These are phyloP conservation scores for Apiospora pterosperma DNA, from an alignment of 2,329 filamentous ascomycete genomes.

Conservation along the genomic window DNA sequence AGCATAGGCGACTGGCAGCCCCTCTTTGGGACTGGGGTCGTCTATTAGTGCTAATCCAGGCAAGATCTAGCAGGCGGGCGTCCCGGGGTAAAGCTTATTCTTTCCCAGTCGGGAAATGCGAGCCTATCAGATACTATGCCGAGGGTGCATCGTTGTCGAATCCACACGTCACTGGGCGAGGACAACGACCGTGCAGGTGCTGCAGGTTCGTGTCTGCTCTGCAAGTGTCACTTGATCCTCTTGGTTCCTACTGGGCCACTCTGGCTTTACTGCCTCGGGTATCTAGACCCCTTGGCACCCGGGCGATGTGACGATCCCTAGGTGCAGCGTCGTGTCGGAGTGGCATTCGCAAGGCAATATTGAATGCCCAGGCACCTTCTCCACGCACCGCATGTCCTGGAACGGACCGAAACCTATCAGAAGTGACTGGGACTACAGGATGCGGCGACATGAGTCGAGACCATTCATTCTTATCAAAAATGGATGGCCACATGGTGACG, in stretches of 20 bases:
- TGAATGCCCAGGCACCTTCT: neutral
- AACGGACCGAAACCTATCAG: neutral
- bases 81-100: constrained; percentile 4
- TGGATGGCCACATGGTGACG: neutral
- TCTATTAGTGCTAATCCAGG: neutral
- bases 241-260: neutral
- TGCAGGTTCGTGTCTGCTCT: neutral
- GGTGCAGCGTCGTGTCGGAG: neutral
- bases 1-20: neutral
- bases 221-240: neutral
- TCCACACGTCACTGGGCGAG: neutral
- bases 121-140: constrained; percentile 7
- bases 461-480: neutral
- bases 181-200: neutral
- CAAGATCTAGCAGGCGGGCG: neutral
- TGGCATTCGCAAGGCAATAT: neutral
- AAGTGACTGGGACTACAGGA: neutral
- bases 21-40: neutral
- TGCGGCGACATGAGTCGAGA: neutral
- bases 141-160: neutral
- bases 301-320: neutral
- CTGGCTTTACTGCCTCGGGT: neutral
- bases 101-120: constrained; percentile 10
- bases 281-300: neutral
- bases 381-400: neutral